Evolutionary conservation across 345 rosid genomes (phyloP), one percentile per base, ranked within the genome.

Genomic region (Eutrema yunnanense): DNA sequence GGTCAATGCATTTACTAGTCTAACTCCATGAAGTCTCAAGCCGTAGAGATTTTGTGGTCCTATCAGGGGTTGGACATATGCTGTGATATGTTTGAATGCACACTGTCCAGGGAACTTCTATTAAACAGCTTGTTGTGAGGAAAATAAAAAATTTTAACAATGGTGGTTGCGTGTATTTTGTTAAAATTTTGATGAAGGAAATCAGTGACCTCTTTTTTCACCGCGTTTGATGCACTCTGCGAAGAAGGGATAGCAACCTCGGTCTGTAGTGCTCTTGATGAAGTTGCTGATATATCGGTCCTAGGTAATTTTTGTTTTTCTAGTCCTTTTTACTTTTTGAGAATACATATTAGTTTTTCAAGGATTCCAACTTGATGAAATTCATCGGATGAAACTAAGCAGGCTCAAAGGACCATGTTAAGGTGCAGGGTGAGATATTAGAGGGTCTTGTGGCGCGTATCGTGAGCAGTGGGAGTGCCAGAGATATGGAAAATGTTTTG

Each of bases 391-490:
- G 36, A 26, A 11, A 57, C 19, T 59, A 34, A 71, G 73, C 84
- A 93, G 98, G 85, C 76, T 88, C 96, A 14, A 88, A 83, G 65
- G 92, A 90, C 78, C 98, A 93, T 81, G 76, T 77, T 69, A 65
- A 81, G 76, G 90, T 82, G 50, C 98, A 93, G 65, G 98, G 98
- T 71, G 97, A 93, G 82, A 93, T 93, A 66, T 73, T 90, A 49
- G 98, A 93, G 86, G 98, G 98, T 62, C 92, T 93, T 12, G 98
- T 93, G 68, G 98, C 97, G 57, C 98, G 98, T 69, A 79, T 93
- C 46, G 96, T 90, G 29, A 83, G 89, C 78, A 86, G 75, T 78
- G 86, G 83, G 67, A 90, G 97, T 72, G 74, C 81, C 76, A 86
- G 84, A 71, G 92, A 87, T 57, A 84, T 93, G 84, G 90, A 88